These are phyloP conservation scores for Linum trigynum DNA, from an alignment of 345 rosid genomes.

Conservation along the genomic window DNA sequence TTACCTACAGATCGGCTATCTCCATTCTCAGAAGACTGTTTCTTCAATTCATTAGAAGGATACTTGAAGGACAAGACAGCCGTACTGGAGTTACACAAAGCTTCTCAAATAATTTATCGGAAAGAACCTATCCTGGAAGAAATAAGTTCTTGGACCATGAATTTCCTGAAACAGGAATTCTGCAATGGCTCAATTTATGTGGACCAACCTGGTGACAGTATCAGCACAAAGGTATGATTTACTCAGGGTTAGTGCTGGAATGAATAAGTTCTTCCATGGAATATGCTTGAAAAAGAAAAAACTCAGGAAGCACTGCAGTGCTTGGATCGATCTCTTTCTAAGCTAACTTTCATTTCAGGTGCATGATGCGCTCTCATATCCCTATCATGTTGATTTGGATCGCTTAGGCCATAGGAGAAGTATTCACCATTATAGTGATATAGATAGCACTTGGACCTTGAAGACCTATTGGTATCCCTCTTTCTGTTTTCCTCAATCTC, in stretches of 20 bases:
- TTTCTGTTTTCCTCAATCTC: slow-evolving; percentile 2
- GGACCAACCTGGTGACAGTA: no score
- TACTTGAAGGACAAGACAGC: neutral
- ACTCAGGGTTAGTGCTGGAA: no score
- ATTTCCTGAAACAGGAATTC: neutral
- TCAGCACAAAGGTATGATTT: no score
- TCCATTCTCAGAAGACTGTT: slow-evolving; percentile 1
- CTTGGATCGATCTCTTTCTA: neutral
- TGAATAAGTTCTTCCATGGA: no score
- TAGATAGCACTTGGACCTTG: slow-evolving; percentile 33
- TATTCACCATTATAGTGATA: slow-evolving; percentile 28
- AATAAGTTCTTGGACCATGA: slow-evolving; percentile 4
- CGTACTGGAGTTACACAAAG: slow-evolving; percentile 9
- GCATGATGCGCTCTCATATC: slow-evolving; percentile 48
- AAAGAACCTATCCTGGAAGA: slow-evolving; percentile 8
- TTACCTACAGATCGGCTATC: neutral
- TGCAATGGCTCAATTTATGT: no score
- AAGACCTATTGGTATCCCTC: slow-evolving; percentile 48
- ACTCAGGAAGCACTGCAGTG: neutral
- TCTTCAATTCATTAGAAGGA: neutral
- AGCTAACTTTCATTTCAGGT: slow-evolving; percentile 34
- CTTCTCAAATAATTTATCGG: slow-evolving; percentile 12
- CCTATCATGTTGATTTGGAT: slow-evolving; percentile 44
- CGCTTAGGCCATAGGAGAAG: slow-evolving; percentile 51
- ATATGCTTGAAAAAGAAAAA: no score